Evolutionary conservation across 1,284 basidiomycete genomes (phyloP).

Genomic region (Cutaneotrichosporon sp.): DNA sequence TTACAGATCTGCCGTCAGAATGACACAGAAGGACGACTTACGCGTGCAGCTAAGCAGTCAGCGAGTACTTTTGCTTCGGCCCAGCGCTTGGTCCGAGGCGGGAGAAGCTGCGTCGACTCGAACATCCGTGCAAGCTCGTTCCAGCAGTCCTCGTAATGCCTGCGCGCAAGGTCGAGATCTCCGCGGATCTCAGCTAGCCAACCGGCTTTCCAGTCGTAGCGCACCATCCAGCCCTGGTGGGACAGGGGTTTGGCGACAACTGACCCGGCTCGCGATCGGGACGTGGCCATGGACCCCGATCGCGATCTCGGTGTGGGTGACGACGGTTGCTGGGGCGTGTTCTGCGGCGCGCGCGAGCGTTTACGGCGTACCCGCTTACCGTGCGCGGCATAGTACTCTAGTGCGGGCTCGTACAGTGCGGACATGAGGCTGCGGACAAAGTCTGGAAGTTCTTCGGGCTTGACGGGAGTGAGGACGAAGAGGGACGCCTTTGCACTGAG

Average conservation of each 20-base stretch:
- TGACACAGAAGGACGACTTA: neutral
- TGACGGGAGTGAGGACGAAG: conserved; percentile 90
- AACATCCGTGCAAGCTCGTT: conserved; percentile 76
- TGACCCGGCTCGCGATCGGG: neutral
- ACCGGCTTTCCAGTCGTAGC: conserved; percentile 95
- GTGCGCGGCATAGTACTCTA: conserved; percentile 89
- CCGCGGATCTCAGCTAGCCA: conserved; percentile 90
- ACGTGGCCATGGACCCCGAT: neutral
- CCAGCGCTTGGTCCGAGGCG: conserved; percentile 93
- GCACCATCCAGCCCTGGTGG: conserved; percentile 87
- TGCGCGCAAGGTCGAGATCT: conserved; percentile 81
- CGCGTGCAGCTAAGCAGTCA: conserved; percentile 80
- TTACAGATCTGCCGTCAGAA: conserved; percentile 63
- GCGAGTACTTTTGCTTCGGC: conserved; percentile 95
- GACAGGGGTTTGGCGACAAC: conserved; percentile 57
- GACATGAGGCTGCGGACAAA: conserved; percentile 78
- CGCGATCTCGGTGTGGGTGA: conserved; percentile 1
- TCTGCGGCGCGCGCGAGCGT: conserved; percentile 57
- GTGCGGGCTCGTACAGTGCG: conserved; percentile 76
- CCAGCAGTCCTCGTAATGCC: conserved; percentile 91
- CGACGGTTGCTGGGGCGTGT: neutral
- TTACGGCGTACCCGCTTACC: conserved; percentile 86
- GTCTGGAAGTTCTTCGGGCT: conserved; percentile 69
- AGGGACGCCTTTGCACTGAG: conserved; percentile 86
- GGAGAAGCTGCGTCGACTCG: conserved; percentile 72